phyloP scores from a whole-genome alignment of 2,329 filamentous ascomycete genomes.

The Orbilia quercus region DNA sequence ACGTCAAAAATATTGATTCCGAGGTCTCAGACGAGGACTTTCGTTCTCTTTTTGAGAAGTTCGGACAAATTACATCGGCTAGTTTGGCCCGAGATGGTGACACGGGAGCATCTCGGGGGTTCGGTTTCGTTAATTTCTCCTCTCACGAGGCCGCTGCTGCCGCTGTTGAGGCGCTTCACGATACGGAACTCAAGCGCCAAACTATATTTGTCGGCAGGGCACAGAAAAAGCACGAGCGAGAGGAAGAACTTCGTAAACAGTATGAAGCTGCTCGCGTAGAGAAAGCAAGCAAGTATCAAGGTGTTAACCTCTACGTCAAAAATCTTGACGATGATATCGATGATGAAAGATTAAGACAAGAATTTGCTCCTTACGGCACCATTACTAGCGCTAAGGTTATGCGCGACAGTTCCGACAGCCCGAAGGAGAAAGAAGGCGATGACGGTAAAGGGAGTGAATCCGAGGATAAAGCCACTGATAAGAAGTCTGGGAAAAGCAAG shows the following conservation, averaged over 20 bases:
- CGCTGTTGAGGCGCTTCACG: conserved; percentile 92
- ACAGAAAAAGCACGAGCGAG: conserved; percentile 99
- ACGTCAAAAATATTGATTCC: conserved; percentile 94
- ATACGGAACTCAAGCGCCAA: conserved; percentile 90
- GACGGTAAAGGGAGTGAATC: conserved; percentile 67
- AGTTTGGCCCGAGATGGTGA: conserved; percentile 89
- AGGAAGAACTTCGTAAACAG: conserved; percentile 98
- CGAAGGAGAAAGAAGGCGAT: conserved; percentile 67
- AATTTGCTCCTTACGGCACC: conserved; percentile 89
- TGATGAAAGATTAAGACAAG: conserved; percentile 94
- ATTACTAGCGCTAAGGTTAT: conserved; percentile 99
- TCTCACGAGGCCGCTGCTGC: conserved; percentile 86
- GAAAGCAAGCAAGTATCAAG: conserved; percentile 99
- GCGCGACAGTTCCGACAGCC: conserved; percentile 77
- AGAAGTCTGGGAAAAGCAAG: conserved; percentile 95
- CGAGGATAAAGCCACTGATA: conserved; percentile 68
- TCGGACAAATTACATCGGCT: conserved; percentile 92
- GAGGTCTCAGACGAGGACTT: conserved; percentile 94
- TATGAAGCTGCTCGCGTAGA: conserved; percentile 97
- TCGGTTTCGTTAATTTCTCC: conserved; percentile 95
- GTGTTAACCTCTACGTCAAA: conserved; percentile 99
- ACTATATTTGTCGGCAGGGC: conserved; percentile 97
- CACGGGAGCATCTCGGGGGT: conserved; percentile 88
- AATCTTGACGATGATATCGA: conserved; percentile 97
- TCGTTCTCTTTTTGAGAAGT: conserved; percentile 89